Base-by-base conservation (phyloP, 2,329 filamentous ascomycete species). In the Aspergillus amoenus region DNA sequence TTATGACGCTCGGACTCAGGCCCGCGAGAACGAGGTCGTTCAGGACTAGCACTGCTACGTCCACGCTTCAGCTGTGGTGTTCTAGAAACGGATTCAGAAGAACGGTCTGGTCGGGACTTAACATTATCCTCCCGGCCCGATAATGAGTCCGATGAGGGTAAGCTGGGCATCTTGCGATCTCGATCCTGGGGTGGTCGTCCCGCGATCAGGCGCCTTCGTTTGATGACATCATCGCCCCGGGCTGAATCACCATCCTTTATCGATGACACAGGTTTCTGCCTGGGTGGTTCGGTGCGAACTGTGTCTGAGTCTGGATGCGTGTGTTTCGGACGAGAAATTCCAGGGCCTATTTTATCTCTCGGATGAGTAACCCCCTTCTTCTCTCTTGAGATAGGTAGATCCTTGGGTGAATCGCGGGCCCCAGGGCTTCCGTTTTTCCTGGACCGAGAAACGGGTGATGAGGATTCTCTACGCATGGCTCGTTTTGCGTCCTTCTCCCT, bases 31-130 rank as follows among this genome's bases (percentile, higher is more conserved):
- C 69, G 71, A 39, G 69, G 70, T 53, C 74, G 62, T 53, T 76
- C 72, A 4, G 76, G 77, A n/a, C 76, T 77, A 21, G 67, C 65
- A 56, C 76, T 79, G 47, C 67, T 71, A 43, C 77, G 73, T 27
- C 72, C 68, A 40, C 77, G 73, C 63, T 79, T 80, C 41, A 78
- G 63, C 11, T 65, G 62, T 37, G 58, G 50, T 15, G 40, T 52
- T 56, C 58, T 61, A 44, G 61, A 59, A n/a, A 58, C 50, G 21
- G 67, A 55, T 47, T 71, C 69, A 18, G 45, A 54, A 4, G 67
- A 61, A 48, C 62, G 66, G 24, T 73, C 69, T 30, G 62, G 52
- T 32, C 70, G 73, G 0, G 71, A 47, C 57, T 70, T 75, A 9
- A 63, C 58, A 22, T 54, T 59, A 55, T 76, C 75, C 45, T 77